Evolutionary conservation across 805 yeast species (phyloP), one percentile per base, ranked within the genome.

Genomic region (Zygosaccharomyces pseudorouxii): DNA sequence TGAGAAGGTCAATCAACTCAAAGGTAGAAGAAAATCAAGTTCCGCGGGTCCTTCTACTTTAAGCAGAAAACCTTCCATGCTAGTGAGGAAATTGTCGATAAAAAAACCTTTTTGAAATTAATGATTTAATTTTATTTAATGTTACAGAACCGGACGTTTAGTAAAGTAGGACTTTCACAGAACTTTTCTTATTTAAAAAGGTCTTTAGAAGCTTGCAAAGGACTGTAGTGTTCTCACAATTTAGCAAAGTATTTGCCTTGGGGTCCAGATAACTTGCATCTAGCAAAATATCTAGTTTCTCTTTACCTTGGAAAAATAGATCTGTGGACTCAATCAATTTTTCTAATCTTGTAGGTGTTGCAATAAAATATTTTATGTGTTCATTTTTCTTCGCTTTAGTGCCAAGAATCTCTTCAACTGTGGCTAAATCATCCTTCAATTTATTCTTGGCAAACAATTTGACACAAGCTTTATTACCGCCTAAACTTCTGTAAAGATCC

Each of bases 361-460:
- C 50, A 16, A 65, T 49, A 27, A 63, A 63, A 46, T 60, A 64
- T 46, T 55, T 64, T 3, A 62, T 51, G 30, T 50, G 40, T 28
- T 50, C 53, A 9, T 37, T 46, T 31, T 55, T 55, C 37, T 57
- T 57, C 8, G 52, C 38, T 35, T 33, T 49, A 19, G 33, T 22
- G 6, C 44, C 57, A 25, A 64, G 48, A 2, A 57, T 51, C 12
- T 49, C 54, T 30, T 62, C 61, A n/a, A 64, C 55, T 19, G 55
- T 53, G 12, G 41, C 45, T n/a, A 65, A 29, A 64, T 88, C 96
- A 38, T 82, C 83, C 28, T 77, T 75, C 40, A 86, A 61, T 55
- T 83, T 82, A 63, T 86, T 87, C 68, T 88, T 88, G 53, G 83
- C 78, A 59, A 88, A 87, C 42, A 88, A 63, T 63, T 87, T 88